Conservation (phyloP, 2,329 filamentous ascomycete genomes). For the Penicillium sp. region DNA sequence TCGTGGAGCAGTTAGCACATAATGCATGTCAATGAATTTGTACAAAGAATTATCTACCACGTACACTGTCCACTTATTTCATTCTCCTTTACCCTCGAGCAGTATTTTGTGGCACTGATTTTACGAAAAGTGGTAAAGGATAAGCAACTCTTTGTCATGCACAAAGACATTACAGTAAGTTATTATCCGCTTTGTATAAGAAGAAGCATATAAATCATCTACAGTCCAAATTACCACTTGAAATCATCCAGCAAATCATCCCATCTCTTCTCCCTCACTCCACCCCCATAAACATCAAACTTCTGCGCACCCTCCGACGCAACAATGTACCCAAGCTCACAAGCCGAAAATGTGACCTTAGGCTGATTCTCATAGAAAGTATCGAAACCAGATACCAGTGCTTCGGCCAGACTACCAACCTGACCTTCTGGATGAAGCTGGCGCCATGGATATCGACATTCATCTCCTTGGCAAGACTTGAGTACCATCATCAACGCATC, state of each 20-base stretch:
- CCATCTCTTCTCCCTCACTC: conserved; percentile 9
- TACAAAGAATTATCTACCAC: not conserved
- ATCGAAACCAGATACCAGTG: conserved; percentile 52
- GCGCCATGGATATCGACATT: conserved; percentile 59
- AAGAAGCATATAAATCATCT: not conserved
- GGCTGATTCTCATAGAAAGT: conserved; percentile 54
- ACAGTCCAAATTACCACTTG: conserved; percentile 1
- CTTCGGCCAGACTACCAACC: conserved; percentile 54
- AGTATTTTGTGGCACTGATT: too few relatives aligned
- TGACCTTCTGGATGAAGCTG: conserved; percentile 56
- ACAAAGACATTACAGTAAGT: not conserved
- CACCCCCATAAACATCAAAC: conserved; percentile 20
- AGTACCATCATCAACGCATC: conserved; percentile 61
- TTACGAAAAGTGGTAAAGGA: too few relatives aligned
- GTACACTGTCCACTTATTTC: not conserved
- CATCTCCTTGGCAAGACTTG: conserved; percentile 59
- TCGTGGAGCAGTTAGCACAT: conserved; percentile 5
- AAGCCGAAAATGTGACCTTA: conserved; percentile 55
- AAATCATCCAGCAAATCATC: conserved; percentile 8
- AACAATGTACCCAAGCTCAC: conserved; percentile 58
- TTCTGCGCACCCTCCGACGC: conserved; percentile 57
- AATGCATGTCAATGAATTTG: conserved; percentile 12
- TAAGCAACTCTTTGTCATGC: too few relatives aligned
- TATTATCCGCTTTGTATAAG: not conserved
- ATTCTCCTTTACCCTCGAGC: too few relatives aligned